Evolutionary conservation across 2,329 filamentous ascomycete genomes (phyloP).

Genomic region (Alternaria gansuensis): DNA sequence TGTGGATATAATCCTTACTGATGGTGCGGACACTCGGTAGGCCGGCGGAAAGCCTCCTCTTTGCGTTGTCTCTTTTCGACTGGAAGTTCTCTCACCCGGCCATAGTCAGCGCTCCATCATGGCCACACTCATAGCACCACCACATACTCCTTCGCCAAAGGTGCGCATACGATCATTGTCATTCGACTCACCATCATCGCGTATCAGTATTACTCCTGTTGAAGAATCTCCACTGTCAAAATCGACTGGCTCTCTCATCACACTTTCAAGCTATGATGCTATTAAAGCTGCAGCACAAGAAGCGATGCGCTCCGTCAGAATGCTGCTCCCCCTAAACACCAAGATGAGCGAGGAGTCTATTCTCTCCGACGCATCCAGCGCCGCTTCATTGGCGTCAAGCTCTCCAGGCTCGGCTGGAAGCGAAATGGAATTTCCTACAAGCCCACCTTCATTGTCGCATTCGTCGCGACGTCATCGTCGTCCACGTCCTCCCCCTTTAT

Average conservation of each 20-base stretch:
- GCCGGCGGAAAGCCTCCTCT: slow-evolving; percentile 23
- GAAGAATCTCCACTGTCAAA: slow-evolving; percentile 50
- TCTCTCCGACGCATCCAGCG: slow-evolving; percentile 35
- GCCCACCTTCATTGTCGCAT: slow-evolving; percentile 13
- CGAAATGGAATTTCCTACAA: slow-evolving; percentile 18
- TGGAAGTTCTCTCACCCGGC: neutral
- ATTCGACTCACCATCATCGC: slow-evolving; percentile 49
- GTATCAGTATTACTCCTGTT: slow-evolving; percentile 41
- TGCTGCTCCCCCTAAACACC: slow-evolving; percentile 40
- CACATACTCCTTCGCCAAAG: slow-evolving; percentile 48
- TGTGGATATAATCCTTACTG: slow-evolving; percentile 34
- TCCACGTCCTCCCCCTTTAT: slow-evolving; percentile 26
- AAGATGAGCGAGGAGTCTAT: slow-evolving; percentile 47
- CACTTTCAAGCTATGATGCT: slow-evolving; percentile 35
- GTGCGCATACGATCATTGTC: slow-evolving; percentile 50
- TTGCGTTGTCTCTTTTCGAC: slow-evolving; percentile 3
- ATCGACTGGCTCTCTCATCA: slow-evolving; percentile 43
- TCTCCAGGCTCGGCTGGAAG: slow-evolving; percentile 38
- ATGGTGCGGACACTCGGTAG: slow-evolving; percentile 8
- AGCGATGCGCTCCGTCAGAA: slow-evolving; percentile 17
- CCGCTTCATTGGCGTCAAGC: slow-evolving; percentile 33
- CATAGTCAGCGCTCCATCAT: slow-evolving; percentile 23
- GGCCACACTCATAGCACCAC: slow-evolving; percentile 36
- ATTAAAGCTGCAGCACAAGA: slow-evolving; percentile 28
- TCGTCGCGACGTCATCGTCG: slow-evolving; percentile 5